phyloP scores from a whole-genome alignment of 2,329 filamentous ascomycete species.

The Pseudogymnoascus sp. region DNA sequence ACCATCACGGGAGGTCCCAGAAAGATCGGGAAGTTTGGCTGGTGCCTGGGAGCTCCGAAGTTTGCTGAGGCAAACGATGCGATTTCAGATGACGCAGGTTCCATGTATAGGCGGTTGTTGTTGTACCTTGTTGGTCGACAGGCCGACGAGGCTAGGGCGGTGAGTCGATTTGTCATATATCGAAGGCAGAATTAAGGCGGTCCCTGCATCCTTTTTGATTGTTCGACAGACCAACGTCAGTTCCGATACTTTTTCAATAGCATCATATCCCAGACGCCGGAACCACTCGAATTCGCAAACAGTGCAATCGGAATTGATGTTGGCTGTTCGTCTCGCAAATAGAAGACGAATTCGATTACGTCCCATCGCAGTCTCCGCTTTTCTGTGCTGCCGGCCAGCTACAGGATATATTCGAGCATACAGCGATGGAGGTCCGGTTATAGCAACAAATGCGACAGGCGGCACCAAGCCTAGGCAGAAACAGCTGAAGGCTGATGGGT shows the following conservation, averaged over 20 bases:
- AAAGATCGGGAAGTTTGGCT: background rate
- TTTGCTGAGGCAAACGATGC: background rate
- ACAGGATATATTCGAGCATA: background rate
- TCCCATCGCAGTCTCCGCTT: background rate
- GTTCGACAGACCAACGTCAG: background rate
- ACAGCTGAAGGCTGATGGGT: background rate
- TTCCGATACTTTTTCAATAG: background rate
- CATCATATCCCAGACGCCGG: background rate
- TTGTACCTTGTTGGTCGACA: slow-evolving; percentile 5
- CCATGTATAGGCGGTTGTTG: background rate
- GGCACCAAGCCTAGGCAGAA: background rate
- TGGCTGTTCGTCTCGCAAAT: background rate
- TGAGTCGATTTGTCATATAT: background rate
- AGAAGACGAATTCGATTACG: slow-evolving; percentile 4
- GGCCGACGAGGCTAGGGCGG: slow-evolving; percentile 6
- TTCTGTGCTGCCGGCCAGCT: background rate
- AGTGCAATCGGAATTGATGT: slow-evolving; percentile 1
- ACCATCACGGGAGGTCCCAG: slow-evolving; percentile 4
- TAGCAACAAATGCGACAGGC: background rate
- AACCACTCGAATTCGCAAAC: background rate
- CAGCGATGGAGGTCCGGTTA: slow-evolving; percentile 3
- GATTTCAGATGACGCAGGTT: slow-evolving; percentile 1
- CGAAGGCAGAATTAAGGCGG: background rate
- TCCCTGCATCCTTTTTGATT: slow-evolving; percentile 5
- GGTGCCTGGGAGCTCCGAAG: slow-evolving; percentile 2